Conservation (phyloP, 257 asterid genomes). For the Dorcoceras hygrometricum region DNA sequence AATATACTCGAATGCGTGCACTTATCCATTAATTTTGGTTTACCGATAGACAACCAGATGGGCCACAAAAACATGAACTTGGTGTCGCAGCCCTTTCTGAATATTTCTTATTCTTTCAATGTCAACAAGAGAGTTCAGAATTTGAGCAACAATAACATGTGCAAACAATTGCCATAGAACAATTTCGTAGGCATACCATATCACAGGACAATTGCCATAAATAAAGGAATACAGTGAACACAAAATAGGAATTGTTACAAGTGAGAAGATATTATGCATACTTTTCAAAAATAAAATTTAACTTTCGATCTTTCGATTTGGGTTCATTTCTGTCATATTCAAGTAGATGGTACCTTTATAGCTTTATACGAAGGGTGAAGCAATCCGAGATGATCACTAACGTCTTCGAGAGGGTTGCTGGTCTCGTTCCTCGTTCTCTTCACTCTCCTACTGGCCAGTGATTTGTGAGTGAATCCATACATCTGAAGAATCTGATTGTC, state of each 20-base stretch:
- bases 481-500: conserved; percentile 59
- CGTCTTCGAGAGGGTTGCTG: conserved; percentile 36
- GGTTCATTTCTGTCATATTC: conserved; percentile 10
- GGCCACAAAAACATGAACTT: no score
- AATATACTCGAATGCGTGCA: no score
- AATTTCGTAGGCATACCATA: no score
- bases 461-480: conserved; percentile 46
- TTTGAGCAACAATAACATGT: no score
- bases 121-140: no score
- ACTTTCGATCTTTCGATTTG: conserved; percentile 9
- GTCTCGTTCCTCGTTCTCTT: conserved; percentile 47
- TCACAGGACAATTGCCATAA: conserved; percentile 26
- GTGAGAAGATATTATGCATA: conserved; percentile 8
- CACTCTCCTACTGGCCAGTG: conserved; percentile 49
- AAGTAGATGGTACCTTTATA: conserved; percentile 28
- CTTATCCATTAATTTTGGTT: no score
- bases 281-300: conserved; percentile 9
- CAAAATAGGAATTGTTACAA: conserved; percentile 1
- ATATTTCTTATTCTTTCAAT: no score
- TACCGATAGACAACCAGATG: no score
- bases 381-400: conserved; percentile 47
- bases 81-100: no score
- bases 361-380: conserved; percentile 53
- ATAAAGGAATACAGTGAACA: conserved; percentile 31
- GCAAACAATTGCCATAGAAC: no score